These are phyloP conservation scores for Polytolypa hystricis DNA, from an alignment of 2,329 filamentous ascomycete species.

Conservation along the genomic window DNA sequence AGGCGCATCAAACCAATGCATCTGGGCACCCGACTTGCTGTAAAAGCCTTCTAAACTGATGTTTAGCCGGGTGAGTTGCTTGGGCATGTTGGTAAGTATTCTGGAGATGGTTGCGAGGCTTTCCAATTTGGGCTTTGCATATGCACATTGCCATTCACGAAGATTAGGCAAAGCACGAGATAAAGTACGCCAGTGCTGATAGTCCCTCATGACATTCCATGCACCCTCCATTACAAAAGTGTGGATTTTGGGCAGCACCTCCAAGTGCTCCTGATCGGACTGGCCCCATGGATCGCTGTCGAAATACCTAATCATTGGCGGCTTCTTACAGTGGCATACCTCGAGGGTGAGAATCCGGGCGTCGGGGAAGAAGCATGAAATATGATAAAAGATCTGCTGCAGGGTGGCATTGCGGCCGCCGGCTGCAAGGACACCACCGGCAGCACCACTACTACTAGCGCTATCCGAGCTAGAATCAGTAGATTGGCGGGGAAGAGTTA, in stretches of 20 bases:
- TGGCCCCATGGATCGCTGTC: constrained; percentile 23
- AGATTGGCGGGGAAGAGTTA: constrained; percentile 15
- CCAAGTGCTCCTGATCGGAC: constrained; percentile 27
- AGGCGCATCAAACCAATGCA: constrained; percentile 32
- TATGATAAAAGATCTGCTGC: constrained; percentile 57
- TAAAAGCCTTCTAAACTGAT: constrained; percentile 64
- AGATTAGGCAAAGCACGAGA: constrained; percentile 54
- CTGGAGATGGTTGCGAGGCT: constrained; percentile 59
- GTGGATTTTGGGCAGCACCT: constrained; percentile 45
- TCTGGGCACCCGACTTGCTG: constrained; percentile 49
- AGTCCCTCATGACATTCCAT: constrained; percentile 61
- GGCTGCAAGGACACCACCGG: constrained; percentile 20
- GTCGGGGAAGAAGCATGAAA: constrained; percentile 48
- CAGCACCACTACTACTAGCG: constrained; percentile 15
- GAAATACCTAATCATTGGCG: constrained; percentile 55
- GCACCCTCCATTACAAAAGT: constrained; percentile 64
- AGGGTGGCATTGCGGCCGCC: constrained; percentile 55
- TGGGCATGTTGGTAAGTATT: constrained; percentile 48
- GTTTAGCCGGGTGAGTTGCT: constrained; percentile 50
- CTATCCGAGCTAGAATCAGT: constrained; percentile 14
- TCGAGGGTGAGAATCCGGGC: constrained; percentile 59
- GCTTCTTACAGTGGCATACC: constrained; percentile 66
- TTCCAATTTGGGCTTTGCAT: constrained; percentile 62
- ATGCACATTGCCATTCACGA: constrained; percentile 42
- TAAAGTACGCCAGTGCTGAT: constrained; percentile 53